Base-by-base conservation (phyloP, 2,329 filamentous ascomycete genomes). In the Blastomyces emzantsi region DNA sequence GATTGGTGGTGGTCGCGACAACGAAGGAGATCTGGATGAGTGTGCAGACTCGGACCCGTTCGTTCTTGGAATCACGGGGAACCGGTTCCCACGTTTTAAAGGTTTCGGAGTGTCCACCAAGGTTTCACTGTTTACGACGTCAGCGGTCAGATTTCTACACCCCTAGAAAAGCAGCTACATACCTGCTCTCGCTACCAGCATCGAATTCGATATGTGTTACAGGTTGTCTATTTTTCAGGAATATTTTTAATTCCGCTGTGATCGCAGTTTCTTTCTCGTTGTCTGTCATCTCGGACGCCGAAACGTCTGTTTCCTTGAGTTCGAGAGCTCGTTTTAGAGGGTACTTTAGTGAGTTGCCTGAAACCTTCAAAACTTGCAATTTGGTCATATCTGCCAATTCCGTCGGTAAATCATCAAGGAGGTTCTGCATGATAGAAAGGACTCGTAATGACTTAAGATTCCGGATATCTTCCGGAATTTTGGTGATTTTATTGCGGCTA, bases 351-450 rank as follows among this genome's bases (percentile, higher is more conserved):
- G 90, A 90, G 69, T 97, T 97, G 56, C 91, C 91, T 64, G 93
- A 89, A 45, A 97, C 85, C 75, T 96, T 96, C 63, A 97, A 81
- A 68, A 95, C 89, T 73, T 93, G 90, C 64, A 97, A 79, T 63
- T 91, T 94, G 63, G 84, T 87, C 89, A 97, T 96, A 67, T 96
- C 92, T 62, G 90, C 91, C 28, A 97, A 78, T 67, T 90, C 92
- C 7, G 90, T 78, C 1, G 93, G 93, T 22, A 97, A 79, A 69
- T 92, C 88, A 67, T 90, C 87, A 69, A 97, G 90, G 65, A 88
- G 85, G 74, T 97, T 97, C 72, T 90, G 90, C 69, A 90, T 89
- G 45, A 97, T 84, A 1, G 92, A 92, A 62, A 97, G 81, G 19
- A 97, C 92, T 72, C 96, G 95, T 67, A 97, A 80, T 1, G 90